A percentile compares a stretch with the other conserved stretches of the same genome.
Conservation (phyloP, 371 early-diverging fungal species). For the Mortierella sp. region DNA sequence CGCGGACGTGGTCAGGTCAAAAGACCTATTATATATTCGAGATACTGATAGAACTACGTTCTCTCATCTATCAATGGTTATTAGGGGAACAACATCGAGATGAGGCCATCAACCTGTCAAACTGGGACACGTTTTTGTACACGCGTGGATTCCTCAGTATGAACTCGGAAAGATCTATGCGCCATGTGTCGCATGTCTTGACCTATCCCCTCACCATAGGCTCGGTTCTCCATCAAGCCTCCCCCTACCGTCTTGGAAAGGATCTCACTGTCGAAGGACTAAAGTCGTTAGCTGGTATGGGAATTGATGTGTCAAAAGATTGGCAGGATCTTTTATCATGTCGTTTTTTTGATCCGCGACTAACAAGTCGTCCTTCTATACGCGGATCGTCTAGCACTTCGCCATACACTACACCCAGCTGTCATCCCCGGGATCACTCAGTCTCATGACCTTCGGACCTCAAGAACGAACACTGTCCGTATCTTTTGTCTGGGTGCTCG, state of each 20-base stretch:
- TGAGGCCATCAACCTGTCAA: slow-evolving; percentile 81
- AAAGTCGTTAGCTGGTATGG: slow-evolving; percentile 71
- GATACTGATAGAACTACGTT: slow-evolving; percentile 2
- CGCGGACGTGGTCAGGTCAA: neutral
- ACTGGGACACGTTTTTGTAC: slow-evolving; percentile 86
- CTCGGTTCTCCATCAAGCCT: slow-evolving; percentile 79
- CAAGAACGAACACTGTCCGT: slow-evolving; percentile 70
- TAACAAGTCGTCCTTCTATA: slow-evolving; percentile 33
- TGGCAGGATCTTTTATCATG: too few relatives aligned
- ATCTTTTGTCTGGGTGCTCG: slow-evolving; percentile 82
- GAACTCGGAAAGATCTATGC: slow-evolving; percentile 79
- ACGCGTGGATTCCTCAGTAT: slow-evolving; percentile 84
- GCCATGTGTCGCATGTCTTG: slow-evolving; percentile 83
- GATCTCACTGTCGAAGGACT: slow-evolving; percentile 81
- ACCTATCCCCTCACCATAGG: slow-evolving; percentile 87
- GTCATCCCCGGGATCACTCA: slow-evolving; percentile 56
- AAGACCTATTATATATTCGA: neutral
- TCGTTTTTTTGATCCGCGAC: slow-evolving; percentile 10
- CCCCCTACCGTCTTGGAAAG: slow-evolving; percentile 73
- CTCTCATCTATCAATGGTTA: neutral
- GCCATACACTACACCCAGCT: slow-evolving; percentile 72
- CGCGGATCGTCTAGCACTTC: slow-evolving; percentile 63
- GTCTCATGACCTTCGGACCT: slow-evolving; percentile 58
- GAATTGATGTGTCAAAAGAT: too few relatives aligned
- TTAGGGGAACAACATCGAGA: slow-evolving; percentile 79